These are phyloP conservation scores for Flagelloscypha sp. DNA, from an alignment of 768 basidiomycete genomes.

Conservation along the genomic window DNA sequence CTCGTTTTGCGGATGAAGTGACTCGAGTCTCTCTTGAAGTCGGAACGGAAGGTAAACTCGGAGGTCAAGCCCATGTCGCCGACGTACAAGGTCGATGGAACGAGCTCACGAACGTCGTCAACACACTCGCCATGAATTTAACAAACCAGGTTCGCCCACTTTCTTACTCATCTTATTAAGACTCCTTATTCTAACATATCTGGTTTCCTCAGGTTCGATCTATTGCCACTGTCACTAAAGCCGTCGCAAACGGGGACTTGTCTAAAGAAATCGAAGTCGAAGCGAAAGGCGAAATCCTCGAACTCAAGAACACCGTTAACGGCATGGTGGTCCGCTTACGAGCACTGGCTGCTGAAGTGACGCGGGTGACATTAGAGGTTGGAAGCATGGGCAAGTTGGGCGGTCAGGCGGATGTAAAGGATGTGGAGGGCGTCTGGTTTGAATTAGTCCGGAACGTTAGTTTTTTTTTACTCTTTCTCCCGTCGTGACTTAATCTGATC, in stretches of 20 bases:
- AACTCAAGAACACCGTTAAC: constrained; percentile 59
- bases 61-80: constrained; percentile 77
- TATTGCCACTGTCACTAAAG: constrained; percentile 55
- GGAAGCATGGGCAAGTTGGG: constrained; percentile 85
- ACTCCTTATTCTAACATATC: constrained; percentile 11
- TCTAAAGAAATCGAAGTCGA: constrained; percentile 71
- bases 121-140: constrained; percentile 72
- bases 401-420: constrained; percentile 80
- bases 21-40: constrained; percentile 82
- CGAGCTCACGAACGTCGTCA: constrained; percentile 75
- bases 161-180: constrained; percentile 22
- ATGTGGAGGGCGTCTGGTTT: constrained; percentile 89
- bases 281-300: constrained; percentile 82
- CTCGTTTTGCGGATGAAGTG: constrained; percentile 87
- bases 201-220: constrained; percentile 31
- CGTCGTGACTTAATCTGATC: neutral
- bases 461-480: constrained; percentile 5
- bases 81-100: constrained; percentile 91
- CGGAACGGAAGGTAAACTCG: constrained; percentile 81
- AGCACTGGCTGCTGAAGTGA: constrained; percentile 74
- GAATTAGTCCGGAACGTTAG: constrained; percentile 70
- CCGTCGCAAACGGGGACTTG: constrained; percentile 59
- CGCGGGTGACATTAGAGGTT: constrained; percentile 77
- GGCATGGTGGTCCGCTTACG: constrained; percentile 49
- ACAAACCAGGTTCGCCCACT: constrained; percentile 76